Percentiles rank a stretch among this genome's conserved stretches.
Evolutionary conservation across 2,329 filamentous ascomycete genomes (phyloP).

Genomic region (Ceratocystis albifundus): DNA sequence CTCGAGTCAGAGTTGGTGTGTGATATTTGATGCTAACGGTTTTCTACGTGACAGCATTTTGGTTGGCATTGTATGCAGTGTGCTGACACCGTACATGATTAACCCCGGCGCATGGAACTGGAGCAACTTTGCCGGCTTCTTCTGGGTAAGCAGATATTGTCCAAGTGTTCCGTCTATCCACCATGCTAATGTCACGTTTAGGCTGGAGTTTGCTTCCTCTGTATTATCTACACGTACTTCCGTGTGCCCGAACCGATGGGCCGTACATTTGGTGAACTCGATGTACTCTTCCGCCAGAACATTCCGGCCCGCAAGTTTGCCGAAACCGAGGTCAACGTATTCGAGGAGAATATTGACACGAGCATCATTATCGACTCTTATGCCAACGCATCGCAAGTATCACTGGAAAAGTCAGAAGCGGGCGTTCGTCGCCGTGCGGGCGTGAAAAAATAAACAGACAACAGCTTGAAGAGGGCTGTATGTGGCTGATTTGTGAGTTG

Average conservation of each 20-base stretch:
- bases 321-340: conserved; percentile 23
- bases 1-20: not conserved
- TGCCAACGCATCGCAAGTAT: conserved; percentile 21
- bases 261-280: conserved; percentile 36
- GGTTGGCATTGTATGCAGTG: conserved; percentile 67
- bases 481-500: not conserved
- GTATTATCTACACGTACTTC: conserved; percentile 41
- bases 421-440: conserved; percentile 19
- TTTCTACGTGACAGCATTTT: conserved; percentile 46
- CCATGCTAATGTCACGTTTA: conserved; percentile 25
- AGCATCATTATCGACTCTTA: conserved; percentile 21
- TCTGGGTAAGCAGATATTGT: conserved; percentile 47
- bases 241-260: conserved; percentile 45
- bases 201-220: conserved; percentile 34
- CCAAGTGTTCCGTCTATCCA: not conserved
- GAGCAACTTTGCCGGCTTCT: conserved; percentile 78
- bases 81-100: conserved; percentile 85
- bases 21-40: conserved; percentile 10
- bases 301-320: conserved; percentile 34
- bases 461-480: not conserved
- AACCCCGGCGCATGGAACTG: conserved; percentile 81
- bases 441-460: conserved; percentile 15
- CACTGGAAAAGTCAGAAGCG: conserved; percentile 16
- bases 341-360: conserved; percentile 23
- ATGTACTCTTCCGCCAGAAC: conserved; percentile 34